These are phyloP conservation scores for Pleurotus tuoliensis DNA, from an alignment of 768 basidiomycete genomes.

Conservation along the genomic window DNA sequence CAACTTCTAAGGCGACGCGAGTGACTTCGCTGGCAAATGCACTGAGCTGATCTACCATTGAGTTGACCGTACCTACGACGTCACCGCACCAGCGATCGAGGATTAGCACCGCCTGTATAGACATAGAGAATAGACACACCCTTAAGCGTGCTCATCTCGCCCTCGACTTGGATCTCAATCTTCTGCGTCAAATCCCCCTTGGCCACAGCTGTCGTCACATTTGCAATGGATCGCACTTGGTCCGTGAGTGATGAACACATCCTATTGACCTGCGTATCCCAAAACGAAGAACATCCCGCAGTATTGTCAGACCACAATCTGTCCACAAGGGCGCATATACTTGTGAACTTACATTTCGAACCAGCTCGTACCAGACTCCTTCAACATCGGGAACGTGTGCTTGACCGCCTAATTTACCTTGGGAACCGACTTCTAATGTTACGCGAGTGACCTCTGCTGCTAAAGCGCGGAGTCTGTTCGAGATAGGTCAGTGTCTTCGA, in stretches of 20 bases:
- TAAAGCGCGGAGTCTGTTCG: constrained; percentile 51
- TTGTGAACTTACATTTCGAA: constrained; percentile 53
- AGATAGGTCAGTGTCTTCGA: constrained; percentile 26
- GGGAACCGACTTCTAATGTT: constrained; percentile 80
- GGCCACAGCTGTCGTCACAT: constrained; percentile 87
- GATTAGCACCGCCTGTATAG: too few relatives aligned
- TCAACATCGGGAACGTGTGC: constrained; percentile 86
- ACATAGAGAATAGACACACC: constrained; percentile 18
- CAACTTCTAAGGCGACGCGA: constrained; percentile 83
- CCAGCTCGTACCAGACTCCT: constrained; percentile 87
- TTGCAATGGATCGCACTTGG: constrained; percentile 79
- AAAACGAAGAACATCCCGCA: neutral
- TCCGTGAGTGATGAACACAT: constrained; percentile 82
- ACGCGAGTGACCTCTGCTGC: constrained; percentile 84
- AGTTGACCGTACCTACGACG: constrained; percentile 65
- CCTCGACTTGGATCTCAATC: constrained; percentile 86
- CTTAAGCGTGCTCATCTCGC: constrained; percentile 83
- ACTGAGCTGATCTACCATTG: constrained; percentile 90
- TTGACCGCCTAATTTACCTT: constrained; percentile 87
- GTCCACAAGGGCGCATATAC: too few relatives aligned
- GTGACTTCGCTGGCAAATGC: constrained; percentile 84
- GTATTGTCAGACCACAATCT: neutral
- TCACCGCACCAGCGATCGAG: neutral
- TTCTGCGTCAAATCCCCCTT: constrained; percentile 89
- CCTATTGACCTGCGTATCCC: constrained; percentile 54